Conservation (phyloP, 2,329 filamentous ascomycete genomes). For the Claviceps digitariae region DNA sequence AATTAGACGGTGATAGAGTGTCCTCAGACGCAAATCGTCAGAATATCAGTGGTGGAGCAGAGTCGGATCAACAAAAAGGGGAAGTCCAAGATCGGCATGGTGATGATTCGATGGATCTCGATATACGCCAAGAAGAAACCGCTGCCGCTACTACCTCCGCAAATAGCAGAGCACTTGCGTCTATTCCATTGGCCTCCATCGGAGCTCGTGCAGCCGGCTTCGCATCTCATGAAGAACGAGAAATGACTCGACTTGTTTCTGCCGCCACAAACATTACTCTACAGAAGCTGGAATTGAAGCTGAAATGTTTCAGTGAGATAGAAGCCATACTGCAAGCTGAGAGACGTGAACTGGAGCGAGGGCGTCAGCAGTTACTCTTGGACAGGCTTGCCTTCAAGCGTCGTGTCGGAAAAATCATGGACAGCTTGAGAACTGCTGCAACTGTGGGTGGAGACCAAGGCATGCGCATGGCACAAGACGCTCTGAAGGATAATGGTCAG, state of each 20-base stretch:
- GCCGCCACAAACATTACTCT: slow-evolving; percentile 88
- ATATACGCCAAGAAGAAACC: slow-evolving; percentile 36
- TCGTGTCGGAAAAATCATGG: slow-evolving; percentile 71
- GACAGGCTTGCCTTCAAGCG: slow-evolving; percentile 85
- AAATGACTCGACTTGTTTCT: slow-evolving; percentile 87
- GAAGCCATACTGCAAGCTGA: slow-evolving; percentile 85
- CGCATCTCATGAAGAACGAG: slow-evolving; percentile 89
- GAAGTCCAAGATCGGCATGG: slow-evolving; percentile 17
- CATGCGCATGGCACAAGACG: slow-evolving; percentile 32
- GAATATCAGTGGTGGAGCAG: slow-evolving; percentile 28
- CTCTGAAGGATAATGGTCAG: slow-evolving; percentile 30
- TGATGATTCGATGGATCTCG: slow-evolving; percentile 51
- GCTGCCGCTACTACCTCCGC: slow-evolving; percentile 38
- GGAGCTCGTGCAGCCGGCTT: slow-evolving; percentile 77
- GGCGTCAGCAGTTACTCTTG: slow-evolving; percentile 83
- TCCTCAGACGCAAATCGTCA: slow-evolving; percentile 42
- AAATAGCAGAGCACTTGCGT: slow-evolving; percentile 44
- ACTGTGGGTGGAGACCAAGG: slow-evolving; percentile 36
- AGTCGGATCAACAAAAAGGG: background rate
- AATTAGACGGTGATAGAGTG: slow-evolving; percentile 48
- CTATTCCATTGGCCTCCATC: slow-evolving; percentile 71
- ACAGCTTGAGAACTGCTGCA: slow-evolving; percentile 48
- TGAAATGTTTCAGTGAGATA: slow-evolving; percentile 94
- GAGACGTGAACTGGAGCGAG: slow-evolving; percentile 80
- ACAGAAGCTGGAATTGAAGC: slow-evolving; percentile 89